Evolutionary conservation across 148 eudicot species (phyloP), one percentile per base, ranked within the genome.

Genomic region (Drosera capensis): DNA sequence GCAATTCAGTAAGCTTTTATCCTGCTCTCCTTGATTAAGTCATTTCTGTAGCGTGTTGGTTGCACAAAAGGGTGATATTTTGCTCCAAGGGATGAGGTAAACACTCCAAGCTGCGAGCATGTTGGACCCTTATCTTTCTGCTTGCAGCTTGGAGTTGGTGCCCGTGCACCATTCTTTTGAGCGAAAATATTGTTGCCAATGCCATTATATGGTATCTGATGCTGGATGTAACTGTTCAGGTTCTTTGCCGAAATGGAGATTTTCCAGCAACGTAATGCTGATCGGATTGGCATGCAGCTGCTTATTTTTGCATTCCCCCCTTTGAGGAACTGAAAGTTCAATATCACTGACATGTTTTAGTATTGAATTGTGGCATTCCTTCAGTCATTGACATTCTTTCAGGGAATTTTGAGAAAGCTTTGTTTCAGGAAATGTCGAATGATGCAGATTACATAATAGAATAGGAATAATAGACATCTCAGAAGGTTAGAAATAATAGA

Each of bases 1-100:
- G 19, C 69, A 71, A 62, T 61, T 79, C 23, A 70, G 86, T 78
- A 55, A 61, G 52, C 5, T 9, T 49, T 45, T n/a, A 28, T 8
- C 8, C 58, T 17, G 21, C 28, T 25, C 1, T 28, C 7, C 16
- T 17, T 23, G 12, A 23, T 20, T 22, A 28, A 36, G 43, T 51
- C 9, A 28, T 3, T 28, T 28, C 31, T 41, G 2, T 43, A 19
- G 11, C 31, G 3, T 1, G 24, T 22, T 14, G 20, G n/a, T 9
- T 48, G 24, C 39, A 15, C 7, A 14, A 8, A 2, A 2, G 2
- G 0, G 15, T 3, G 16, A 34, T 2, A 34, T 2, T 11, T 34
- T 34, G 9, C 6, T 34, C n/a, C 38, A 9, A 15, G 13, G 6
- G 5, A 0, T 34, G 38, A 13, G 0, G n/a, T n/a, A n/a, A n/a